phyloP scores from a whole-genome alignment of 768 basidiomycete genomes.

The Kwoniella sp. region DNA sequence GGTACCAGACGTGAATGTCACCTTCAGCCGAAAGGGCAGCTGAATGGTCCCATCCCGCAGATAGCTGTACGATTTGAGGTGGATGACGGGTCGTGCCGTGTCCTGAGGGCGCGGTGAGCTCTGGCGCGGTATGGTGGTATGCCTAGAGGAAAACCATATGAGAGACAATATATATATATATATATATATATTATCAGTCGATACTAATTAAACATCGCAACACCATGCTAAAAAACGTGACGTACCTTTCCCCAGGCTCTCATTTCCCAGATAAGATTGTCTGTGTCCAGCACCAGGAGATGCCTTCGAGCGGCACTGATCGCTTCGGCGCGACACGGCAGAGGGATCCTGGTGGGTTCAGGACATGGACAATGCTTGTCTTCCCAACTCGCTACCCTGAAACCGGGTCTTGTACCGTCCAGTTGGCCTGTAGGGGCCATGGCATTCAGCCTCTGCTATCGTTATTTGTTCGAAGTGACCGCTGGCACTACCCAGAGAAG shows the following conservation, averaged over 20 bases:
- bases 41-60: constrained; percentile 47
- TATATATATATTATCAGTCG: no score
- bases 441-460: neutral
- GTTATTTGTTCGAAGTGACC: neutral
- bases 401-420: constrained; percentile 31
- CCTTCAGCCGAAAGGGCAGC: constrained; percentile 43
- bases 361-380: constrained; percentile 37
- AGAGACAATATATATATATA: no score
- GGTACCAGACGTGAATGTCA: constrained; percentile 44
- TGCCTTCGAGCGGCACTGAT: constrained; percentile 43
- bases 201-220: no score
- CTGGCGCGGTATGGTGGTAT: constrained; percentile 43
- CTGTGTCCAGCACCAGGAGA: constrained; percentile 48
- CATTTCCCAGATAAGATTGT: constrained; percentile 52
- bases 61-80: constrained; percentile 42
- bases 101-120: constrained; percentile 33
- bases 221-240: no score
- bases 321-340: constrained; percentile 41
- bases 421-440: constrained; percentile 33
- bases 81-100: constrained; percentile 30
- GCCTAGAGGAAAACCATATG: constrained; percentile 40
- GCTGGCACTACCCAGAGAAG: neutral
- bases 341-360: constrained; percentile 38
- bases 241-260: constrained; percentile 42
- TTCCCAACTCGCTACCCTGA: constrained; percentile 27